Evolutionary conservation across 23 red algal species (phyloP), one percentile per base, ranked within the genome.

Genomic region (Gracilaria domingensis): DNA sequence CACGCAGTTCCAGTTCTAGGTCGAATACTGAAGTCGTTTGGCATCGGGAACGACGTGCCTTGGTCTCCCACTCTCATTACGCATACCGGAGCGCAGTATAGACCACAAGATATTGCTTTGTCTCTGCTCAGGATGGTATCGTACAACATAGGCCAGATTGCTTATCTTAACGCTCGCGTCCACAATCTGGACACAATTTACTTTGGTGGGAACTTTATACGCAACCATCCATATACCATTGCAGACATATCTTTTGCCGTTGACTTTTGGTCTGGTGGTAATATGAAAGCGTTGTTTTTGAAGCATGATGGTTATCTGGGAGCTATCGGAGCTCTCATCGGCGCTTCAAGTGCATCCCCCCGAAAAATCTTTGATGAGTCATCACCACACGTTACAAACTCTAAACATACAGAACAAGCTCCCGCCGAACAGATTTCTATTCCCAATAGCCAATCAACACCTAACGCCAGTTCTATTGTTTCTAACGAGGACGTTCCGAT

Each of bases 201-300:
- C 88, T 98, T 98, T 95, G 96, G 93, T n/a, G 96, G 96, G 6
- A 98, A 95, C 49, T 98, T 98, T 88, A 90, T 98, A 24, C 93
- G 96, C 39, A 91, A 98, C 45, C 93, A 95, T 56, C 96, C 96
- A 38, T 98, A 93, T 80, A 98, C 96, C 8, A 79, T 98, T 69
- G 79, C 89, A 0, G 90, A 94, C 64, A 95, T 98, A 61, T 95
- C 93, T 21, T 98, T 91, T 85, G 96, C 96, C 14, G 93, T 98
- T 23, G 81, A 88, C 20, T 98, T 98, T 85, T 98, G 96, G 96
- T 95, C 92, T 2, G 42, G 93, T 42, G 88, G 89, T n/a, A 81
- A 93, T 17, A 93, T 90, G 83, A 85, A 95, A 83, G 96, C 93
- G 28, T 90, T 90, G 28, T 98, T 98, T 51, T 56, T 98, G 20